Evolutionary conservation across 495 filamentous ascomycete genomes (phyloP).

Genomic region (Aspergillus leporis): DNA sequence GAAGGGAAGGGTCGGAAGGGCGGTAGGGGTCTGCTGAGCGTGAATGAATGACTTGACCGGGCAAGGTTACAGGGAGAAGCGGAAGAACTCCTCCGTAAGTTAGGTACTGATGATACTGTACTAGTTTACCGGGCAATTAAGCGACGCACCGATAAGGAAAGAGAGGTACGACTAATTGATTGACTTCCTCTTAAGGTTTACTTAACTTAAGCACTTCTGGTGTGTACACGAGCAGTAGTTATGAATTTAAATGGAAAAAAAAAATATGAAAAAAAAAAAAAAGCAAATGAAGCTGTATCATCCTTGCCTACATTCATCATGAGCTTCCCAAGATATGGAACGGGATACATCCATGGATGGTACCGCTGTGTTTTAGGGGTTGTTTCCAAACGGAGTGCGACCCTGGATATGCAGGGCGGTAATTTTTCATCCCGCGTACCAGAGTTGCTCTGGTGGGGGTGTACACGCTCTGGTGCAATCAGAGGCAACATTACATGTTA

Average conservation of each 20-base stretch:
- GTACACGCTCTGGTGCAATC: no score
- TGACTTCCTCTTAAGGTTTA: no score
- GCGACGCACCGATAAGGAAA: not conserved
- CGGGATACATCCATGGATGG: not conserved
- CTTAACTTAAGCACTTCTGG: no score
- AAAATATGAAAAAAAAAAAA: not conserved
- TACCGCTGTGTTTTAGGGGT: conserved; percentile 3
- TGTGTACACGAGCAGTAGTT: not conserved
- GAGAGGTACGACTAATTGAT: not conserved
- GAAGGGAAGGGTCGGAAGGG: conserved; percentile 3
- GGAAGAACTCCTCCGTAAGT: not conserved
- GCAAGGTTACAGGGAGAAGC: not conserved
- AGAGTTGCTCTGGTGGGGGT: not conserved
- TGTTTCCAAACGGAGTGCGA: conserved; percentile 16
- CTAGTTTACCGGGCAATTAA: conserved; percentile 1
- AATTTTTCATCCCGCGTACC: conserved; percentile 22
- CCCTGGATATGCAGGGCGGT: conserved; percentile 21
- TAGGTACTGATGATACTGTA: not conserved
- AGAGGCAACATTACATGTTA: conserved; percentile 3
- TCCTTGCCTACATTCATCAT: conserved; percentile 3
- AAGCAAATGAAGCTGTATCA: not conserved
- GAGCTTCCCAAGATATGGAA: conserved; percentile 5
- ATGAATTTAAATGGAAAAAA: not conserved
- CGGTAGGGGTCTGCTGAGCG: not conserved
- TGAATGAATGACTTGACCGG: conserved; percentile 5